Conservation (phyloP, 2,329 filamentous ascomycete genomes). For the Xenosphaeropsis pyriputrescens region DNA sequence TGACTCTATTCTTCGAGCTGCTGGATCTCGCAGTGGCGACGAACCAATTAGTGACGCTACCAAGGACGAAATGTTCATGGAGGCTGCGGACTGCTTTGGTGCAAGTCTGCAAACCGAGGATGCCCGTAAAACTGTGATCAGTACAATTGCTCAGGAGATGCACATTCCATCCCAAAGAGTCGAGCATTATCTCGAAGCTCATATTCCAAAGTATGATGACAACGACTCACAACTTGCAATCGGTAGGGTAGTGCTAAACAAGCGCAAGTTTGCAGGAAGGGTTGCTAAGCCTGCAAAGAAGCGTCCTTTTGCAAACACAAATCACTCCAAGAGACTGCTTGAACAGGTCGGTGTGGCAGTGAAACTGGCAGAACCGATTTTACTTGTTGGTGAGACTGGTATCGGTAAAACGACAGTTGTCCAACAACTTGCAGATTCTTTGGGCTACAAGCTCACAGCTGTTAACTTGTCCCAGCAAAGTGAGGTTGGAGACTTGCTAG, state of each 20-base stretch:
- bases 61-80: slow-evolving; percentile 78
- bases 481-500: slow-evolving; percentile 88
- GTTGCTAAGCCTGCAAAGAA: slow-evolving; percentile 33
- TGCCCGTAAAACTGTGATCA: slow-evolving; percentile 43
- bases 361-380: slow-evolving; percentile 69
- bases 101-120: slow-evolving; percentile 58
- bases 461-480: slow-evolving; percentile 98
- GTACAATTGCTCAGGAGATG: slow-evolving; percentile 71
- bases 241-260: slow-evolving; percentile 47
- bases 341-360: slow-evolving; percentile 81
- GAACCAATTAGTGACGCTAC: slow-evolving; percentile 60
- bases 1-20: slow-evolving; percentile 43
- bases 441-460: slow-evolving; percentile 77
- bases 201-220: slow-evolving; percentile 57
- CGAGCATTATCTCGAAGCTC: slow-evolving; percentile 59
- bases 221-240: slow-evolving; percentile 41
- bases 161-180: slow-evolving; percentile 72
- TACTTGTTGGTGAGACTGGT: slow-evolving; percentile 96
- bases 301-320: slow-evolving; percentile 74
- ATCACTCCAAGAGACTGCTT: slow-evolving; percentile 67
- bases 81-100: slow-evolving; percentile 85
- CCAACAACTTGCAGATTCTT: slow-evolving; percentile 73
- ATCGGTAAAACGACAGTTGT: slow-evolving; percentile 96
- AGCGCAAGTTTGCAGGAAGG: slow-evolving; percentile 33
- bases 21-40: slow-evolving; percentile 47